phyloP scores from a whole-genome alignment of 306 rosid genomes.

The Vigna reflexopilosa region DNA sequence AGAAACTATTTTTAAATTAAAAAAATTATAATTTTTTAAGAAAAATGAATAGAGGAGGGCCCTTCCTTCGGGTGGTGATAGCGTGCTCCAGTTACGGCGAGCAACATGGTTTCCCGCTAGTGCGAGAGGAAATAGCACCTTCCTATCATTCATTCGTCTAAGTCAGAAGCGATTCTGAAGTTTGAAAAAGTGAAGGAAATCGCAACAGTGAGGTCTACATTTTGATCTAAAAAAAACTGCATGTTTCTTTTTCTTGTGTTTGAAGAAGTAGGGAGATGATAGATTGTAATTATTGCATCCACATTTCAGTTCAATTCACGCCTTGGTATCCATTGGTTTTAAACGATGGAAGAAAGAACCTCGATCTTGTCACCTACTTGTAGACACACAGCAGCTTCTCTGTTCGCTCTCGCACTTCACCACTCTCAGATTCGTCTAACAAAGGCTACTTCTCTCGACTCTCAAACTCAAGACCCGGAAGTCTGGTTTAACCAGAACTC shows the following conservation, averaged over 20 bases:
- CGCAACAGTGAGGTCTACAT: neutral
- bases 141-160: slow-evolving; percentile 34
- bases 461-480: slow-evolving; percentile 37
- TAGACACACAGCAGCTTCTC: slow-evolving; percentile 57
- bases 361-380: slow-evolving; percentile 51
- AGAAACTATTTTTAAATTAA: no score
- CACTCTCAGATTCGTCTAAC: slow-evolving; percentile 57
- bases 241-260: neutral
- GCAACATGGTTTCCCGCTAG: slow-evolving; percentile 44
- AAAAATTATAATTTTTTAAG: no score
- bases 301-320: neutral
- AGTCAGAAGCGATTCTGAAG: slow-evolving; percentile 40
- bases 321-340: neutral
- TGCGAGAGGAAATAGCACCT: slow-evolving; percentile 41
- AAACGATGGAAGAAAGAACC: slow-evolving; percentile 51
- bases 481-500: slow-evolving; percentile 57
- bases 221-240: neutral
- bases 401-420: slow-evolving; percentile 63
- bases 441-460: neutral
- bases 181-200: slow-evolving; percentile 39
- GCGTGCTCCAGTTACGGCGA: slow-evolving; percentile 25
- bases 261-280: neutral
- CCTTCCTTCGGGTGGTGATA: no score
- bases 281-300: neutral
- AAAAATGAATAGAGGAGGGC: no score